Percentiles rank a stretch among this genome's conserved stretches.
phyloP scores from a whole-genome alignment of 208 protist species.

The Vickermania ingenoplastis region DNA sequence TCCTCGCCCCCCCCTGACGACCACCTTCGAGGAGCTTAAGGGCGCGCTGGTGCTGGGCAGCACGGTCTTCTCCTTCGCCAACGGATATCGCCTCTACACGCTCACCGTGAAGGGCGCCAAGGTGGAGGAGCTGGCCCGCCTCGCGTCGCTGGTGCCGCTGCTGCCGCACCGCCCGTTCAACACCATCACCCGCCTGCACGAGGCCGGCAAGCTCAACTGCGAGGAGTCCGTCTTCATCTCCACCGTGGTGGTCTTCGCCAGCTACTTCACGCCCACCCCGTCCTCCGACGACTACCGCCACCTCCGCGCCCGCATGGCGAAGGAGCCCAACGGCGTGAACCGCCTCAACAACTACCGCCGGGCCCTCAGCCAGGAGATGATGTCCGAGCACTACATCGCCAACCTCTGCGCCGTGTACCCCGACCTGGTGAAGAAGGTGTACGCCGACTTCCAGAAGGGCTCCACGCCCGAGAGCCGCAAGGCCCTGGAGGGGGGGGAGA shows the following conservation, averaged over 20 bases:
- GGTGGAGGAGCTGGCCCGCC: slow-evolving; percentile 26
- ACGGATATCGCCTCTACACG: slow-evolving; percentile 65
- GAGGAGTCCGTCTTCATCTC: slow-evolving; percentile 70
- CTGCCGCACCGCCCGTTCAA: slow-evolving; percentile 63
- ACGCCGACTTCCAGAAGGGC: slow-evolving; percentile 82
- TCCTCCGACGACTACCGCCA: slow-evolving; percentile 72
- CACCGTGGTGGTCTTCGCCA: slow-evolving; percentile 64
- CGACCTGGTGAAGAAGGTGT: slow-evolving; percentile 80
- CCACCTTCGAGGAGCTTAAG: slow-evolving; percentile 59
- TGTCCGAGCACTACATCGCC: slow-evolving; percentile 82
- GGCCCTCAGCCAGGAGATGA: slow-evolving; percentile 73
- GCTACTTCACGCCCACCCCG: slow-evolving; percentile 86
- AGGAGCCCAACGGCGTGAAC: slow-evolving; percentile 75
- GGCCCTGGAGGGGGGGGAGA: slow-evolving; percentile 39
- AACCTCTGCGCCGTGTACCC: slow-evolving; percentile 73
- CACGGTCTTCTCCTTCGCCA: slow-evolving; percentile 68
- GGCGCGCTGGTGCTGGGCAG: slow-evolving; percentile 34
- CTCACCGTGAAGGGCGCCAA: slow-evolving; percentile 44
- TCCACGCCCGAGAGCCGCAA: slow-evolving; percentile 37
- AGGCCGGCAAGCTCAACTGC: slow-evolving; percentile 34
- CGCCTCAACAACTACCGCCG: slow-evolving; percentile 81
- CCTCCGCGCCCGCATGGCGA: slow-evolving; percentile 39
- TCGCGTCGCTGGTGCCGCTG: slow-evolving; percentile 47
- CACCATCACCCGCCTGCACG: slow-evolving; percentile 58
- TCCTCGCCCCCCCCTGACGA: slow-evolving; percentile 50